These are phyloP conservation scores for Arthrobotrys megalospora DNA, from an alignment of 2,329 filamentous ascomycete species.

Conservation along the genomic window DNA sequence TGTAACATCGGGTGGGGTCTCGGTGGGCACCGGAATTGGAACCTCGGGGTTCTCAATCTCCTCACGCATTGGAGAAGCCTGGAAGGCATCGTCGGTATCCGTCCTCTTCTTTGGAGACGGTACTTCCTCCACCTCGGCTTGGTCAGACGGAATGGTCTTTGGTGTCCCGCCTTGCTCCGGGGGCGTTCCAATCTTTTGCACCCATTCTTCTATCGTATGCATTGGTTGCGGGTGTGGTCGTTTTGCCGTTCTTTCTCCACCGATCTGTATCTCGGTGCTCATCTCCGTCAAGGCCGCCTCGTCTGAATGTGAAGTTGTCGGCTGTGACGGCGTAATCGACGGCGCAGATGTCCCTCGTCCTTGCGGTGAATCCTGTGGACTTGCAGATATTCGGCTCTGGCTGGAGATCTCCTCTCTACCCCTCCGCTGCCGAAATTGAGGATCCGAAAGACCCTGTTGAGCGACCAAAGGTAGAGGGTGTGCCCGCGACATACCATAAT, in stretches of 20 bases:
- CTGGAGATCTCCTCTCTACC: constrained; percentile 6
- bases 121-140: constrained; percentile 33
- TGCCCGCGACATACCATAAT: constrained; percentile 16
- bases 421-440: constrained; percentile 16
- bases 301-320: constrained; percentile 20
- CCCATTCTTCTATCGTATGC: constrained; percentile 48
- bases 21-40: constrained; percentile 50
- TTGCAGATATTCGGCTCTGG: not conserved
- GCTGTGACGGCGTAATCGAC: not conserved
- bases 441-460: not conserved
- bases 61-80: constrained; percentile 34
- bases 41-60: constrained; percentile 43
- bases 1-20: not conserved
- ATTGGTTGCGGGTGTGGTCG: constrained; percentile 40
- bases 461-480: constrained; percentile 19
- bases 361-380: constrained; percentile 4
- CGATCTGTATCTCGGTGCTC: constrained; percentile 58
- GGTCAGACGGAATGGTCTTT: constrained; percentile 39
- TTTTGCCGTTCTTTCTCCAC: constrained; percentile 41
- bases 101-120: not conserved
- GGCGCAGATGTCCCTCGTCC: constrained; percentile 3
- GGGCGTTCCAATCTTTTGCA: constrained; percentile 34
- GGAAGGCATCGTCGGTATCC: constrained; percentile 15
- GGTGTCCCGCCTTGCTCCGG: constrained; percentile 23
- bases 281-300: constrained; percentile 54